Percentiles rank a stretch among this genome's conserved stretches.
phyloP scores from a whole-genome alignment of 176 grass and related monocot species.

The Echinochloa phyllopogon region DNA sequence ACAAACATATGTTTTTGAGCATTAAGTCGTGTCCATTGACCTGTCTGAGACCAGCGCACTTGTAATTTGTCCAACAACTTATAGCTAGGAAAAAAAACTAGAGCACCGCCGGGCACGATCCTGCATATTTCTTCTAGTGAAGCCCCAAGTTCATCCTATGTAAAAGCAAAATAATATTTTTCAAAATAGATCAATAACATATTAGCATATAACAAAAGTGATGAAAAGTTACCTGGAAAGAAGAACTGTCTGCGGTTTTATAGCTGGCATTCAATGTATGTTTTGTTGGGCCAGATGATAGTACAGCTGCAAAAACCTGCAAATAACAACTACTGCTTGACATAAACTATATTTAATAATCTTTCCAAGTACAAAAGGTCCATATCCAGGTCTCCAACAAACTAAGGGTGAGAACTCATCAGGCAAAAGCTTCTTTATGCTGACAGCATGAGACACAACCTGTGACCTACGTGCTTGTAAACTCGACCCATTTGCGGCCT shows the following conservation, averaged over 20 bases:
- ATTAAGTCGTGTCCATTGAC: conserved; percentile 91
- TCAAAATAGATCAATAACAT: conserved; percentile 5
- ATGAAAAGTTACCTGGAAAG: conserved; percentile 75
- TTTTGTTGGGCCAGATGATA: conserved; percentile 74
- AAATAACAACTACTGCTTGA: background rate
- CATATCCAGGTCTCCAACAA: conserved; percentile 12
- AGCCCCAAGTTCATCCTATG: conserved; percentile 90
- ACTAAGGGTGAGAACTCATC: conserved; percentile 6
- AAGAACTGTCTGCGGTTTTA: conserved; percentile 68
- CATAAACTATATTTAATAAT: background rate
- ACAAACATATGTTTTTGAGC: conserved; percentile 83
- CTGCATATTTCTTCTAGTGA: conserved; percentile 96
- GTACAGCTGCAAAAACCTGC: conserved; percentile 87
- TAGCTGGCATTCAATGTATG: conserved; percentile 88
- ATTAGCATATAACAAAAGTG: background rate
- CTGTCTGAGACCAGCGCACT: conserved; percentile 77
- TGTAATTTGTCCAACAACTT: conserved; percentile 91
- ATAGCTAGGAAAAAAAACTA: conserved; percentile 97
- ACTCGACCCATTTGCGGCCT: too few relatives aligned
- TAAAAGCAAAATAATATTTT: conserved; percentile 18
- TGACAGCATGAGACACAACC: background rate
- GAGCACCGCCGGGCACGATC: conserved; percentile 80
- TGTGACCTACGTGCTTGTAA: too few relatives aligned
- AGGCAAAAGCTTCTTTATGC: conserved; percentile 14
- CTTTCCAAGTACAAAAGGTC: conserved; percentile 2